Evolutionary conservation across 2,329 filamentous ascomycete species (phyloP), one percentile per base, ranked within the genome.

Genomic region (Trichoderma lentiforme): DNA sequence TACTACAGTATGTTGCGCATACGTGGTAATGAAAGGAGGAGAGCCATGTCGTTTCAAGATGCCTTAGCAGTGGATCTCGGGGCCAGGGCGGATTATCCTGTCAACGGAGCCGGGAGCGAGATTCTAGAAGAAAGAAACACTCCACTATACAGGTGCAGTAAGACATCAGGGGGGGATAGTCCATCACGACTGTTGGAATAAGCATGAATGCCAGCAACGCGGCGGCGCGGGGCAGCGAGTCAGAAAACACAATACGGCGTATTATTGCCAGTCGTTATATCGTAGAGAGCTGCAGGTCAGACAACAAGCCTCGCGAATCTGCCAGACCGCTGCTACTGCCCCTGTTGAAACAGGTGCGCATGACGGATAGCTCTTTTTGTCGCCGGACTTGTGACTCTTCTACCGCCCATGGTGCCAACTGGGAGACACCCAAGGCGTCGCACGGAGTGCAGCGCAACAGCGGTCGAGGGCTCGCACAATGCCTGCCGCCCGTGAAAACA

Each of bases 21-120:
- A 43, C 53, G 28, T 4, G 36, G 68, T 71, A 62, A 70, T 70
- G 57, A 70, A 70, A 62, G 67, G 67, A 58, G 76, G 43, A 75
- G 77, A 74, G 74, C 74, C 75, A 74, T 74, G 62, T 60, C 72
- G 76, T 77, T 76, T 76, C 76, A 74, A 74, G 69, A 58, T 73
- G 62, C 64, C 67, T 67, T 67, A 60, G 62, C 36, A 72, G 69
- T 73, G 72, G 72, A 72, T 71, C 73, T 71, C 47, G n/a, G 69
- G 72, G 68, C 70, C 73, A 63, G 53, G 53, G 72, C 70, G 65
- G 60, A 63, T 73, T 63, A 70, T 68, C 15, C 57, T 67, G 69
- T 64, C 69, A 71, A 64, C 26, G 62, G 62, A 51, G 21, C 36
- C 51, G 34, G 43, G 68, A 71, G 30, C 43, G 18, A 70, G 47